phyloP scores from a whole-genome alignment of 2,329 filamentous ascomycete species.

The Ceratocystiopsis minuta region DNA sequence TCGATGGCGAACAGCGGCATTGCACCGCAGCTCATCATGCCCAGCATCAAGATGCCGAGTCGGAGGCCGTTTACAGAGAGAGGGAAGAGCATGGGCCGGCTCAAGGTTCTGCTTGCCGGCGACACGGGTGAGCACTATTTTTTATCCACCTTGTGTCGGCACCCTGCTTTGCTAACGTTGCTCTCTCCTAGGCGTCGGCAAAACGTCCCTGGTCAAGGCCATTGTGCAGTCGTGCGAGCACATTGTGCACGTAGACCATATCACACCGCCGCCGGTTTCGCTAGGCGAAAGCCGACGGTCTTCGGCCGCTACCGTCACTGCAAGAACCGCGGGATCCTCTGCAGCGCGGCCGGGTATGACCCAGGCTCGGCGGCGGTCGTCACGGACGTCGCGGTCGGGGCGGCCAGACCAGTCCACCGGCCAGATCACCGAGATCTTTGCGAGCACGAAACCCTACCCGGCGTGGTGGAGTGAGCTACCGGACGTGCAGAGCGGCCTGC shows the following conservation, averaged over 20 bases:
- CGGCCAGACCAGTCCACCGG: constrained; percentile 15
- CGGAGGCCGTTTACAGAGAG: constrained; percentile 77
- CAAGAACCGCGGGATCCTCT: background rate
- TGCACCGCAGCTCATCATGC: constrained; percentile 85
- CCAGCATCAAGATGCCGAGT: constrained; percentile 78
- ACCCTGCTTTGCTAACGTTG: background rate
- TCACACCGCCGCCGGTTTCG: constrained; percentile 15
- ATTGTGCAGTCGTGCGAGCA: constrained; percentile 77
- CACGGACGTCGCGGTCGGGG: background rate
- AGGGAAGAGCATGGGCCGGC: constrained; percentile 64
- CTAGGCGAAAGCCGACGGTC: constrained; percentile 8
- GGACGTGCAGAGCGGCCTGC: constrained; percentile 31
- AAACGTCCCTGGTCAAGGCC: constrained; percentile 75
- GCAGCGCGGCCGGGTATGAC: constrained; percentile 2
- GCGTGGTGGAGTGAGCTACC: constrained; percentile 77
- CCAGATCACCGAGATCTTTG: constrained; percentile 49
- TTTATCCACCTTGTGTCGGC: background rate
- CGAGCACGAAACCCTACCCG: constrained; percentile 70
- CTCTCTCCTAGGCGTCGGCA: constrained; percentile 56
- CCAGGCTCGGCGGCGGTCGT: constrained; percentile 7
- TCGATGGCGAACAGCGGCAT: constrained; percentile 30
- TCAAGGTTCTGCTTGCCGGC: constrained; percentile 80
- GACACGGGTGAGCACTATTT: constrained; percentile 38
- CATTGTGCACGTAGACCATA: constrained; percentile 79
- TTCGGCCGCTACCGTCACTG: constrained; percentile 5